Conservation (phyloP, 139 green algal genomes). For the Chlorella sp. region DNA sequence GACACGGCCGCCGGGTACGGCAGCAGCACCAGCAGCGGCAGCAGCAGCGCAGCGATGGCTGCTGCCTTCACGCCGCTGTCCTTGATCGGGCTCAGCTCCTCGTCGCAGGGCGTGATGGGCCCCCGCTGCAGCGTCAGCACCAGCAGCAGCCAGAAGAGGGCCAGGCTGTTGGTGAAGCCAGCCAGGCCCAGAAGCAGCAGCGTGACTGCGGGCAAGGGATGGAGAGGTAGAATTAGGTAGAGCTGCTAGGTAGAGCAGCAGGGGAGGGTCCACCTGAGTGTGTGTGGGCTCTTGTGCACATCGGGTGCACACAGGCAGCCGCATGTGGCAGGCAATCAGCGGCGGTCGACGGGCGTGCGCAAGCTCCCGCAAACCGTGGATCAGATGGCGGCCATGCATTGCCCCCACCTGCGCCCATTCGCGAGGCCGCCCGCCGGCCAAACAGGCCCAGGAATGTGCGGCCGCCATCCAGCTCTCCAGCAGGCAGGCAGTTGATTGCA, state of each 20-base stretch:
- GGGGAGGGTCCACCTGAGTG: too few species aligned
- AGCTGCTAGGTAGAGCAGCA: not conserved
- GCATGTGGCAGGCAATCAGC: too few species aligned
- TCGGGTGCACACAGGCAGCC: too few species aligned
- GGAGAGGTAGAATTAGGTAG: not conserved
- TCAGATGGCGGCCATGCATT: not conserved
- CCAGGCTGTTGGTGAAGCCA: slow-evolving; percentile 64
- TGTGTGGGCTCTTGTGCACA: too few species aligned
- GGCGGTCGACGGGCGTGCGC: too few species aligned
- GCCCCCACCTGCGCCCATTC: slow-evolving; percentile 45
- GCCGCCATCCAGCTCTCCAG: slow-evolving; percentile 80
- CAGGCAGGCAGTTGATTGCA: slow-evolving; percentile 68
- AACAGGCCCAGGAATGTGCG: slow-evolving; percentile 65
- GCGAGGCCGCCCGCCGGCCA: slow-evolving; percentile 35
- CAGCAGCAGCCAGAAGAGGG: slow-evolving; percentile 84
- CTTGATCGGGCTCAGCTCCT: slow-evolving; percentile 46
- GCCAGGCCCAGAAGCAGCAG: slow-evolving; percentile 64
- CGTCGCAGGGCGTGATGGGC: slow-evolving; percentile 63
- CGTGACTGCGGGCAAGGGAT: slow-evolving; percentile 27
- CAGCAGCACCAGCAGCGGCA: slow-evolving; percentile 77
- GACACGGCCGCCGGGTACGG: slow-evolving; percentile 57
- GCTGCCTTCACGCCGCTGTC: slow-evolving; percentile 9
- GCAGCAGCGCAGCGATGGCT: slow-evolving; percentile 46
- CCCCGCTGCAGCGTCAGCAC: slow-evolving; percentile 79
- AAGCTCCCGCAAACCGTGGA: too few species aligned